These are phyloP conservation scores for Carex cristatella DNA, from an alignment of 176 grass and related monocot species.

Conservation along the genomic window DNA sequence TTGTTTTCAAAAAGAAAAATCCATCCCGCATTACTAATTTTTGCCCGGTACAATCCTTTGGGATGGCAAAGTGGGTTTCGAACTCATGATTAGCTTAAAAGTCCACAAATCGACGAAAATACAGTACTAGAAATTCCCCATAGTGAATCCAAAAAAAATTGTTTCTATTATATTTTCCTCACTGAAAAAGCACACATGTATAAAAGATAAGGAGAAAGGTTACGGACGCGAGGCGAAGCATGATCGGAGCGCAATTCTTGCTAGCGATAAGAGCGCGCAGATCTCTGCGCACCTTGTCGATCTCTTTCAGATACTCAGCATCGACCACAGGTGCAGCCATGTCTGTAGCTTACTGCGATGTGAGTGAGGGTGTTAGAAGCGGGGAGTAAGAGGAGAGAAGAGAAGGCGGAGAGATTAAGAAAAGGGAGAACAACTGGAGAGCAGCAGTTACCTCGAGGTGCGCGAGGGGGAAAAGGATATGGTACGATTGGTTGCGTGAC, in stretches of 20 bases:
- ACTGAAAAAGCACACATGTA: background rate
- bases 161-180: background rate
- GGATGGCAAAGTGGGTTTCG: background rate
- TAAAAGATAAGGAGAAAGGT: background rate
- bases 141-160: background rate
- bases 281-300: conserved; percentile 77
- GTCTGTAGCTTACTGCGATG: background rate
- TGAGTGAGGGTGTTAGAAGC: conserved; percentile 3
- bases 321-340: conserved; percentile 83
- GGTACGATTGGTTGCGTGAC: conserved; percentile 28
- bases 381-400: background rate
- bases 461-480: conserved; percentile 4
- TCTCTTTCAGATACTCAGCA: conserved; percentile 76
- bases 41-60: background rate
- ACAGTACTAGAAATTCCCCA: background rate
- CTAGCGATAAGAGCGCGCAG: conserved; percentile 83
- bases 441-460: conserved; percentile 24
- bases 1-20: background rate
- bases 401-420: background rate
- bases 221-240: conserved; percentile 93
- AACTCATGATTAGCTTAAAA: background rate
- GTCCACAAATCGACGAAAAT: background rate
- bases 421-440: background rate
- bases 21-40: background rate
- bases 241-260: conserved; percentile 95